Evolutionary conservation across 352 stramenopile genomes (phyloP), one percentile per base, ranked within the genome.

Genomic region (Elongisporangium senticosum): DNA sequence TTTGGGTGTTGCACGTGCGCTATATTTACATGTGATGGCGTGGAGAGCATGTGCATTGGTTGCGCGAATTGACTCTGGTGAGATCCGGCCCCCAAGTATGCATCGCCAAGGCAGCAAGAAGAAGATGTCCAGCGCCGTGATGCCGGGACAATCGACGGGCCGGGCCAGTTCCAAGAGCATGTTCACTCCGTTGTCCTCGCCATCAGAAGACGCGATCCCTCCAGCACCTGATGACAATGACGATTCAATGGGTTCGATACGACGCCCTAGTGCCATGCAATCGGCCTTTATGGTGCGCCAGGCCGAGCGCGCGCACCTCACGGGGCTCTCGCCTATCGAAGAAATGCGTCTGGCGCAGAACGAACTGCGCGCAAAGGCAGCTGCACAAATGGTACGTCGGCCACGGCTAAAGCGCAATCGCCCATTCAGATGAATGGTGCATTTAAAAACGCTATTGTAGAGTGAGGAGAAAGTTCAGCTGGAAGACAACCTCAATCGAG

Each of bases 281-380:
- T 92, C 83, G 1, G 58, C 83, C 1, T 93, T 91, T 68, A 93
- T 93, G 83, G 73, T 67, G 53, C 77, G 81, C 6, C 84, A 93
- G 51, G 77, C 76, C 3, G 74, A 93, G 60, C 72, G 84, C 10
- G 69, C 77, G 14, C 79, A 90, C 58, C 59, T 90, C 53, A 93
- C 84, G 23, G 77, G 76, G 0, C 67, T 92, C 20, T 93, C 84
- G n/a, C 82, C 84, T 0, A 93, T 93, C 49, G 82, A 92, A 59
- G 84, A 93, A 52, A 90, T 93, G 79, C 78, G 75, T 15, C 69
- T 91, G 48, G 84, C 75, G n/a, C 78, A 93, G 59, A 87, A 87
- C 58, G 83, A 93, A 63, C 56, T 91, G 43, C 81, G 81, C 0
- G 83, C 82, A 10, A 91, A 90, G 43, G 84, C 75, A 2, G 81